Evolutionary conservation across 2,329 filamentous ascomycete genomes (phyloP).

Genomic region (Cladophialophora immunda): DNA sequence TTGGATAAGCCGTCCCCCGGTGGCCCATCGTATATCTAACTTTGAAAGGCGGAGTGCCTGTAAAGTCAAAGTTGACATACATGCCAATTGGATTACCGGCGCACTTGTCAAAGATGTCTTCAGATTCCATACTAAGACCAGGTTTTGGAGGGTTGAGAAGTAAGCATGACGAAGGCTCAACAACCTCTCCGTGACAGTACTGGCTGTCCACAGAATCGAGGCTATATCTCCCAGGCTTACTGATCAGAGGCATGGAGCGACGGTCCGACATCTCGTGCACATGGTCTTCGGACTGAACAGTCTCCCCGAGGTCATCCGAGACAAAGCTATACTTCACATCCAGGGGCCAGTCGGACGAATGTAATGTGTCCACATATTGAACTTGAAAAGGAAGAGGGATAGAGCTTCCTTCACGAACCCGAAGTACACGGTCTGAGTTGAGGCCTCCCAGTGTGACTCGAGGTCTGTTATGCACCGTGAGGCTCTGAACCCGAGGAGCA

Average conservation of each 20-base stretch:
- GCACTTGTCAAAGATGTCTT: conserved; percentile 93
- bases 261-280: conserved; percentile 54
- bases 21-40: conserved; percentile 78
- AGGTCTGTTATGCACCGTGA: conserved; percentile 87
- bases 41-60: conserved; percentile 91
- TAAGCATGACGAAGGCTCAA: conserved; percentile 93
- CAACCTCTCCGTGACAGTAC: conserved; percentile 84
- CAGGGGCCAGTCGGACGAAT: conserved; percentile 71
- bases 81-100: conserved; percentile 93
- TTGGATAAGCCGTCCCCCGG: conserved; percentile 60
- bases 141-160: conserved; percentile 91
- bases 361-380: conserved; percentile 67
- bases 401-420: conserved; percentile 42
- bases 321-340: conserved; percentile 84
- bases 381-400: conserved; percentile 71
- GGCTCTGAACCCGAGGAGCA: conserved; percentile 77
- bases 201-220: conserved; percentile 80
- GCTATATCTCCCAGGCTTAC: conserved; percentile 84
- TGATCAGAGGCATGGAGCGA: conserved; percentile 71
- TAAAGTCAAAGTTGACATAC: conserved; percentile 85
- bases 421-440: conserved; percentile 65
- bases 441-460: conserved; percentile 76
- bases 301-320: conserved; percentile 74
- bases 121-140: conserved; percentile 73
- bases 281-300: conserved; percentile 65